A percentile compares a stretch with the other conserved stretches of the same genome.
These are phyloP conservation scores for Fomitopsis pulvina DNA, from an alignment of 768 basidiomycete species.

Conservation along the genomic window DNA sequence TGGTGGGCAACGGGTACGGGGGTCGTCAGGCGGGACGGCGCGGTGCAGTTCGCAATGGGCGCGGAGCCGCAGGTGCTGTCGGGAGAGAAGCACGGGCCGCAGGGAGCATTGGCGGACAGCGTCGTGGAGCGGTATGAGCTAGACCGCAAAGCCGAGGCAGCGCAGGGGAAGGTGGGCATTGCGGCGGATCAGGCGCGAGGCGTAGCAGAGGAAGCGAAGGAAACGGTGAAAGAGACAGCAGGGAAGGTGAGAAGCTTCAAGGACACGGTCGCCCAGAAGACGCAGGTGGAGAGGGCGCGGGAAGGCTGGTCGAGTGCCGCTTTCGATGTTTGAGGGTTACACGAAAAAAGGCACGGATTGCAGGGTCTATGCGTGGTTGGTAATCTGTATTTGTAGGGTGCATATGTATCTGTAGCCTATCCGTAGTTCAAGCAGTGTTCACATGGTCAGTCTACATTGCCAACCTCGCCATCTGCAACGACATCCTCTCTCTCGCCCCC, in stretches of 20 bases:
- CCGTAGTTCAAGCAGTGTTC: too few relatives aligned
- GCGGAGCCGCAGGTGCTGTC: conserved; percentile 68
- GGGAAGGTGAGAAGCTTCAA: conserved; percentile 25
- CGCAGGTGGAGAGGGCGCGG: conserved; percentile 23
- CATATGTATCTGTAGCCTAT: too few relatives aligned
- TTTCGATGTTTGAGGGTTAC: conserved; percentile 26
- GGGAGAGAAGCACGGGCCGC: conserved; percentile 61
- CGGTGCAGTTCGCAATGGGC: conserved; percentile 52
- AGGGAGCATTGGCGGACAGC: conserved; percentile 44
- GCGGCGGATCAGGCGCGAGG: conserved; percentile 16
- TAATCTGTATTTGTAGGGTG: too few relatives aligned
- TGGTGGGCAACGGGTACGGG: conserved; percentile 60
- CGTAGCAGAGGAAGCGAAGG: conserved; percentile 18
- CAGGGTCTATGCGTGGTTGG: too few relatives aligned
- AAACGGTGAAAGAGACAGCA: conserved; percentile 21
- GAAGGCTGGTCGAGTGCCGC: conserved; percentile 32
- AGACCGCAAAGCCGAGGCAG: conserved; percentile 17
- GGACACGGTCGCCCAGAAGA: conserved; percentile 26
- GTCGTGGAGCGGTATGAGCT: conserved; percentile 26
- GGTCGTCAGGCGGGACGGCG: conserved; percentile 45
- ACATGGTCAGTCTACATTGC: too few relatives aligned
- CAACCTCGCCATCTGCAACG: too few relatives aligned
- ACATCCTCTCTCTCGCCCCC: too few relatives aligned
- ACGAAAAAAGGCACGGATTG: neutral
- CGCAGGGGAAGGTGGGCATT: conserved; percentile 11